Base-by-base conservation (phyloP, 2,329 filamentous ascomycete genomes). In the Arthroderma sp. region DNA sequence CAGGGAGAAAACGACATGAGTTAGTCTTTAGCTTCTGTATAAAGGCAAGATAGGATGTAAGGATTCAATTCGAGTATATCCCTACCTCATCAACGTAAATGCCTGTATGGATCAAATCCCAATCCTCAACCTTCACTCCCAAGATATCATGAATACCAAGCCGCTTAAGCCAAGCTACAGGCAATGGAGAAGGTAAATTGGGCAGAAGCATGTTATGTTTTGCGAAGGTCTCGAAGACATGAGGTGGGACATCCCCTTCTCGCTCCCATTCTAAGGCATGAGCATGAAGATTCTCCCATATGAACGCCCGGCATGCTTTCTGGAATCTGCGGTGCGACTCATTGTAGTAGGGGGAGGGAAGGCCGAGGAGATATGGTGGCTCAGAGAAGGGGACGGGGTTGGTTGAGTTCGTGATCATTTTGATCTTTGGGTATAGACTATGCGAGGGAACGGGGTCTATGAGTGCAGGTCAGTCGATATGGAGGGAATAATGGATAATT, bases 331-430 rank as follows among this genome's bases (percentile, higher is more conserved):
- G 66, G 58, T 86, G 82, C 3, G 77, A 76, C 3, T 73, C 68
- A 27, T 73, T 79, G 66, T 83, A 83, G 66, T 85, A 83, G 8
- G 82, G 77, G 0, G 79, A 83, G 0, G 82, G 83, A 2, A 85
- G 68, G 43, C 81, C 81, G 53, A 69, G 70, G 39, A 86, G 71
- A 65, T 80, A 86, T 1, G 82, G 74, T 1, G 83, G 83, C 54
- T 87, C 83, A 4, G 80, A 78, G 65, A 86, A 84, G 42, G 83
- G 83, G 28, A 83, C 60, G 3, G 68, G 58, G 39, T 58, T 59
- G 6, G 46, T 38, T 7, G 58, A 56, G 37, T 58, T 58, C n/a
- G 51, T 50, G 3, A 53, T 56, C 58, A 61, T 61, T 11, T 38
- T 40, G 15, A 22, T 27, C 11, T 38, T 36, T 9, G 10, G 3